Conservation (phyloP, 495 filamentous ascomycete species). For the Clavariopsis aquatica region DNA sequence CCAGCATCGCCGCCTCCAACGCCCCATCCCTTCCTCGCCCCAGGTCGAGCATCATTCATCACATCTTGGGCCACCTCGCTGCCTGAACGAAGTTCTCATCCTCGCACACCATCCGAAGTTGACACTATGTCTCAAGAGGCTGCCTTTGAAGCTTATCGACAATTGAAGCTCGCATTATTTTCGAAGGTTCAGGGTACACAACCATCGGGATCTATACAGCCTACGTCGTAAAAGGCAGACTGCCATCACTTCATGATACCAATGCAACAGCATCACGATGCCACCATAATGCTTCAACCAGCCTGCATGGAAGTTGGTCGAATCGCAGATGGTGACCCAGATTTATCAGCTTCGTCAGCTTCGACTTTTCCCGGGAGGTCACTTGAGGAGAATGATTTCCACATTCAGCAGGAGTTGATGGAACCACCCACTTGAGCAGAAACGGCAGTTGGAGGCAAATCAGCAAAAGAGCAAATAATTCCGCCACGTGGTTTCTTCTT, state of each 20-base stretch:
- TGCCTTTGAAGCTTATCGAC: constrained; percentile 34
- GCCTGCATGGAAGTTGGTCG: neutral
- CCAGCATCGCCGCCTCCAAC: neutral
- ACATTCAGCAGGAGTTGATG: neutral
- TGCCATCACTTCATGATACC: neutral
- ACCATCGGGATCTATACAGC: neutral
- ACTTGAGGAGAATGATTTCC: neutral
- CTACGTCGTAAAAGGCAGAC: neutral
- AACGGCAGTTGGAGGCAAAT: neutral
- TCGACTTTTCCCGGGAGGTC: neutral
- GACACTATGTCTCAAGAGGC: constrained; percentile 20
- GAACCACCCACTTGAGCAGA: neutral
- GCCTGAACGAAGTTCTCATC: constrained; percentile 12
- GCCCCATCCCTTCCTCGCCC: constrained; percentile 20
- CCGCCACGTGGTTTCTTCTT: neutral
- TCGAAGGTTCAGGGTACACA: constrained; percentile 10
- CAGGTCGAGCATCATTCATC: constrained; percentile 24
- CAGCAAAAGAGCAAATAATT: neutral
- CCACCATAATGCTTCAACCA: neutral
- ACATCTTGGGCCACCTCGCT: constrained; percentile 22
- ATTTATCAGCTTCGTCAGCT: neutral
- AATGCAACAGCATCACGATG: neutral
- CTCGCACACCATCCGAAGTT: constrained; percentile 2
- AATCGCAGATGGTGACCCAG: too few species aligned
- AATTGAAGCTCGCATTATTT: constrained; percentile 33